A percentile compares a stretch with the other conserved stretches of the same genome.
These are phyloP conservation scores for Penstemon davidsonii DNA, from an alignment of 257 asterid species.

Conservation along the genomic window DNA sequence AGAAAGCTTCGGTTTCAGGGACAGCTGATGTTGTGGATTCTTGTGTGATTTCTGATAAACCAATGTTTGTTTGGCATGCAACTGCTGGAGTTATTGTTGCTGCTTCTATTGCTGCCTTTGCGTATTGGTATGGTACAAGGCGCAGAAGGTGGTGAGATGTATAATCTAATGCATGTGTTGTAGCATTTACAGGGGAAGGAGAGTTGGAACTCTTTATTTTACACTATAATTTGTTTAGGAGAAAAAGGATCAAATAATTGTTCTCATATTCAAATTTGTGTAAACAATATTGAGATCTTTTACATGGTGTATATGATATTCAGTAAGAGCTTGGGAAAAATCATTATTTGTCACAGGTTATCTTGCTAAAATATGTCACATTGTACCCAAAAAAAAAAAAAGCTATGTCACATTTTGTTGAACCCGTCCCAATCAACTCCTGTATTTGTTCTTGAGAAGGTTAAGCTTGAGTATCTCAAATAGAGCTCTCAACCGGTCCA, in stretches of 20 bases:
- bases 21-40: conserved; percentile 28
- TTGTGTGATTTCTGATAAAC: conserved; percentile 39
- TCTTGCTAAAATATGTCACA: not conserved
- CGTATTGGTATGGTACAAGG: conserved; percentile 80
- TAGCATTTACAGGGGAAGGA: conserved; percentile 23
- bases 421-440: not conserved
- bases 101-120: conserved; percentile 77
- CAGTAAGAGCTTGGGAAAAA: not conserved
- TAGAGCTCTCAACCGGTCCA: no score
- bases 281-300: not conserved
- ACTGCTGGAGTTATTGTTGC: conserved; percentile 75
- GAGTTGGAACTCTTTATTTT: conserved; percentile 19
- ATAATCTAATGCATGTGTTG: conserved; percentile 31
- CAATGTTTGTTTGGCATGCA: conserved; percentile 66
- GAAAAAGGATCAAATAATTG: conserved; percentile 2
- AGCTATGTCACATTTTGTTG: not conserved
- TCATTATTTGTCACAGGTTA: not conserved
- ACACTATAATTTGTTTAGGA: conserved; percentile 4
- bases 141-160: conserved; percentile 66
- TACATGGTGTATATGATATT: not conserved
- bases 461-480: no score
- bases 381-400: not conserved
- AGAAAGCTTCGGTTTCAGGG: conserved; percentile 26
- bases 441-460: not conserved
- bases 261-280: not conserved